Conservation (phyloP, 495 filamentous ascomycete genomes). For the Daldinia concentrica region DNA sequence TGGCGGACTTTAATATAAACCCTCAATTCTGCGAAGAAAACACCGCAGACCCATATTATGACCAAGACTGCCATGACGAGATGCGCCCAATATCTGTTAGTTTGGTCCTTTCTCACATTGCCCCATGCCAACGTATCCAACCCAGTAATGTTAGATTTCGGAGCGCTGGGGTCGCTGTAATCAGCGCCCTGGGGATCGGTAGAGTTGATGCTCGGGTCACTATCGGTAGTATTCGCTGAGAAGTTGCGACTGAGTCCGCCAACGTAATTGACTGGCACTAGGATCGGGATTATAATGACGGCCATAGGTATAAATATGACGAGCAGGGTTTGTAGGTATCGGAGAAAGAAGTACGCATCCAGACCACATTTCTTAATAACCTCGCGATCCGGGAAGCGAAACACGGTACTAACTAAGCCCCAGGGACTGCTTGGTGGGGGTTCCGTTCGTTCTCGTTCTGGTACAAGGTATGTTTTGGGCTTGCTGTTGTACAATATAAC, state of each 20-base stretch:
- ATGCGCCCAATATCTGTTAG: slow-evolving; percentile 87
- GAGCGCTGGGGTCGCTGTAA: slow-evolving; percentile 44
- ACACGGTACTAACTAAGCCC: slow-evolving; percentile 73
- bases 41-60: slow-evolving; percentile 83
- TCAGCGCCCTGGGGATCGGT: slow-evolving; percentile 41
- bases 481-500: slow-evolving; percentile 59
- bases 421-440: slow-evolving; percentile 76
- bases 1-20: slow-evolving; percentile 96
- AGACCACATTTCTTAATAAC: slow-evolving; percentile 95
- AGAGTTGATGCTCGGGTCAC: slow-evolving; percentile 44
- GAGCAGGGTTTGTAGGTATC: slow-evolving; percentile 91
- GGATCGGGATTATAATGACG: slow-evolving; percentile 79
- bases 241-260: slow-evolving; percentile 72
- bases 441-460: slow-evolving; percentile 82
- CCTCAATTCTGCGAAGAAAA: slow-evolving; percentile 86
- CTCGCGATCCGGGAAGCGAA: slow-evolving; percentile 82
- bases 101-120: slow-evolving; percentile 79
- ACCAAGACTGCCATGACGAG: slow-evolving; percentile 81
- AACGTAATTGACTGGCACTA: slow-evolving; percentile 83
- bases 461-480: slow-evolving; percentile 91
- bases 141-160: slow-evolving; percentile 65
- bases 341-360: slow-evolving; percentile 97
- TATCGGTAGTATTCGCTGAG: slow-evolving; percentile 49
- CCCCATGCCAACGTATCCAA: slow-evolving; percentile 87
- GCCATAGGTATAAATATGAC: slow-evolving; percentile 90